phyloP scores from a whole-genome alignment of 164 flowering plant genomes.

The Vitis cinerea region DNA sequence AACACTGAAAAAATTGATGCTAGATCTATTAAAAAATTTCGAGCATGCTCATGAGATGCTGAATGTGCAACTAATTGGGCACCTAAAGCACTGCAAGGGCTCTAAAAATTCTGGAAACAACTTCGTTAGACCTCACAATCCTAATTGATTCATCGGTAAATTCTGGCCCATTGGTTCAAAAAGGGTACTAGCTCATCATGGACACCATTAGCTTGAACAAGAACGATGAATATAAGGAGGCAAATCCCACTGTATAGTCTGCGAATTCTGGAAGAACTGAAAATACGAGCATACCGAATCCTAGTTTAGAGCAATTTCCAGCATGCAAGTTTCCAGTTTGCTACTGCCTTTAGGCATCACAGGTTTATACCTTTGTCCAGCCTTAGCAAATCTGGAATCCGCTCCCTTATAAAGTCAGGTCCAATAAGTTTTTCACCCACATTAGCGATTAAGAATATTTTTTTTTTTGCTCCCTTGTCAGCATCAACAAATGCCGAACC shows the following conservation, averaged over 20 bases:
- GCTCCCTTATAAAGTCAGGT: too few relatives aligned
- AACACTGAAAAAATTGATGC: slow-evolving; percentile 81
- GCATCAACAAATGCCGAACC: too few relatives aligned
- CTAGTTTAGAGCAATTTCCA: slow-evolving; percentile 32
- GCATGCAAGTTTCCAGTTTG: too few relatives aligned
- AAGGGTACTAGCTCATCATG: slow-evolving; percentile 90
- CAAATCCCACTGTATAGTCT: slow-evolving; percentile 85
- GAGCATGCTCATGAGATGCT: slow-evolving; percentile 89
- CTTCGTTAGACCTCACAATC: slow-evolving; percentile 80
- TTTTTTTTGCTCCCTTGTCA: too few relatives aligned
- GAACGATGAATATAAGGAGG: slow-evolving; percentile 90
- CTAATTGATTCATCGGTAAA: slow-evolving; percentile 89
- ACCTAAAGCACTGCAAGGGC: slow-evolving; percentile 91
- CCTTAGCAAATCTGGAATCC: too few relatives aligned
- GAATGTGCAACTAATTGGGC: slow-evolving; percentile 94
- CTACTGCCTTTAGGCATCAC: too few relatives aligned
- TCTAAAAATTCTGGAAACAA: slow-evolving; percentile 66
- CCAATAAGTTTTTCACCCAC: too few relatives aligned
- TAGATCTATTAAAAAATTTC: slow-evolving; percentile 83
- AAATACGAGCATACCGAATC: slow-evolving; percentile 89
- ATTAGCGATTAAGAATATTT: too few relatives aligned
- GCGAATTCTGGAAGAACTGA: slow-evolving; percentile 71
- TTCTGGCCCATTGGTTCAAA: slow-evolving; percentile 93
- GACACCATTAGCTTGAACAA: slow-evolving; percentile 92
- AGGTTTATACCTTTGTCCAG: too few relatives aligned